Evolutionary conservation across 371 early-diverging fungal species (phyloP).

Genomic region (Rhizopus delemar): DNA sequence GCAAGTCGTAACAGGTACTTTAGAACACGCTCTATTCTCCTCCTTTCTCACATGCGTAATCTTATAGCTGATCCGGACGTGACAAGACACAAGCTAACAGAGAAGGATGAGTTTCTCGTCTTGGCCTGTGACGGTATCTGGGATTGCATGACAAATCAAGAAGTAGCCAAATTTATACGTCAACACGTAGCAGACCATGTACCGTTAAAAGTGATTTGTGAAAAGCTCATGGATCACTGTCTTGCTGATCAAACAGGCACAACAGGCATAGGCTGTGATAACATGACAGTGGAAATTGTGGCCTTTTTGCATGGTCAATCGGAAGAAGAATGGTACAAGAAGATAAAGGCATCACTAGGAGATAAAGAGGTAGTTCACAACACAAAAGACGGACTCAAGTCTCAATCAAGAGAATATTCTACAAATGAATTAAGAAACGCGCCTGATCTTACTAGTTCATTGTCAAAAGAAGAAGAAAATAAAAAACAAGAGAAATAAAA

Average conservation of each 20-base stretch:
- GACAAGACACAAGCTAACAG: constrained; percentile 57
- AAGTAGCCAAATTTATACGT: constrained; percentile 83
- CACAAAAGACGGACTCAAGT: constrained; percentile 3
- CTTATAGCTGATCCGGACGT: constrained; percentile 71
- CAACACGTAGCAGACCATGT: constrained; percentile 57
- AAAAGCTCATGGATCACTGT: constrained; percentile 88
- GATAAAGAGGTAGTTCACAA: neutral
- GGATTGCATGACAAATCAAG: constrained; percentile 94
- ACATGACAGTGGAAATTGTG: constrained; percentile 96
- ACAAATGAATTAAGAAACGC: constrained; percentile 13
- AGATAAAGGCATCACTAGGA: neutral
- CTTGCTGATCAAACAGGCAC: constrained; percentile 83
- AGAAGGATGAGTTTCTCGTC: constrained; percentile 88
- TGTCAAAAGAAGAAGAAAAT: neutral
- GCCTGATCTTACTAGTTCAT: constrained; percentile 16
- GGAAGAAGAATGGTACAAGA: constrained; percentile 69
- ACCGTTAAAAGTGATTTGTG: constrained; percentile 72
- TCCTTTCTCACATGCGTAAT: neutral
- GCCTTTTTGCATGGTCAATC: constrained; percentile 80
- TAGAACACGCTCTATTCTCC: neutral
- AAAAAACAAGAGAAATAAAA: neutral
- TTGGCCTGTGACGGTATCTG: constrained; percentile 98
- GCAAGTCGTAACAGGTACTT: constrained; percentile 83
- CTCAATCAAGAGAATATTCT: constrained; percentile 26
- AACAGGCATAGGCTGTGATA: constrained; percentile 95